These are phyloP conservation scores for Arabidopsis lyrata DNA, from an alignment of 441 rosid genomes.

Conservation along the genomic window DNA sequence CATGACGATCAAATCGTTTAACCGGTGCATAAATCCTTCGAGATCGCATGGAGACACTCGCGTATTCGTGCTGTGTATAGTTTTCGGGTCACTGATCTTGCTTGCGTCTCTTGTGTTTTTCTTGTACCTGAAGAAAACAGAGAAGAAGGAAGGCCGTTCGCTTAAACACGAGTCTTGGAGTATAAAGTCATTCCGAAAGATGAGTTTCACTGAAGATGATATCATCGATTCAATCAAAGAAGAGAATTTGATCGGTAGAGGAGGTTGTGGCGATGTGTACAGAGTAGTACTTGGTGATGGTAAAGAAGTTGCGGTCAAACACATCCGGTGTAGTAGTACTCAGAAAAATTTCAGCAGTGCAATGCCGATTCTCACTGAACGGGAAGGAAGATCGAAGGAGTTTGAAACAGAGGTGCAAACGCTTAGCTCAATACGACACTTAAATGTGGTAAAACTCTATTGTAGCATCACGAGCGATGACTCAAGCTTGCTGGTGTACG, in stretches of 20 bases:
- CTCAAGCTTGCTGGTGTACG: slow-evolving; percentile 89
- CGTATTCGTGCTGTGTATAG: slow-evolving; percentile 62
- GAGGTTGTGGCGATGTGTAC: slow-evolving; percentile 90
- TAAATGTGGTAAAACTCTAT: slow-evolving; percentile 88
- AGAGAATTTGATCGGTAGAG: slow-evolving; percentile 91
- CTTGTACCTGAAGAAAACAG: slow-evolving; percentile 61
- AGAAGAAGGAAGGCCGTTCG: slow-evolving; percentile 56
- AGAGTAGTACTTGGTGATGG: slow-evolving; percentile 70
- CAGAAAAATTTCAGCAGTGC: slow-evolving; percentile 54
- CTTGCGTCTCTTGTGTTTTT: slow-evolving; percentile 58
- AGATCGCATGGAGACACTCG: slow-evolving; percentile 56
- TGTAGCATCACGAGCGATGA: slow-evolving; percentile 94
- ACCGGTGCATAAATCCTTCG: slow-evolving; percentile 56
- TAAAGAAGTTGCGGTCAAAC: slow-evolving; percentile 85
- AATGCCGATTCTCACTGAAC: slow-evolving; percentile 65
- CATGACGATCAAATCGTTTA: slow-evolving; percentile 59
- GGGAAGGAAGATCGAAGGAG: slow-evolving; percentile 58
- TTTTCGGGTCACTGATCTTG: slow-evolving; percentile 56
- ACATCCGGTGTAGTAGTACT: slow-evolving; percentile 66
- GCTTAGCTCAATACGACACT: slow-evolving; percentile 86
- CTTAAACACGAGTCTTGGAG: slow-evolving; percentile 85
- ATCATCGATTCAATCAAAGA: slow-evolving; percentile 87
- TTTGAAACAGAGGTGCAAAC: slow-evolving; percentile 88
- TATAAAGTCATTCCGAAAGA: slow-evolving; percentile 75
- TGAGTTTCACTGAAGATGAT: slow-evolving; percentile 80